phyloP scores from a whole-genome alignment of 2,329 filamentous ascomycete species.

The Ciborinia camelliae region DNA sequence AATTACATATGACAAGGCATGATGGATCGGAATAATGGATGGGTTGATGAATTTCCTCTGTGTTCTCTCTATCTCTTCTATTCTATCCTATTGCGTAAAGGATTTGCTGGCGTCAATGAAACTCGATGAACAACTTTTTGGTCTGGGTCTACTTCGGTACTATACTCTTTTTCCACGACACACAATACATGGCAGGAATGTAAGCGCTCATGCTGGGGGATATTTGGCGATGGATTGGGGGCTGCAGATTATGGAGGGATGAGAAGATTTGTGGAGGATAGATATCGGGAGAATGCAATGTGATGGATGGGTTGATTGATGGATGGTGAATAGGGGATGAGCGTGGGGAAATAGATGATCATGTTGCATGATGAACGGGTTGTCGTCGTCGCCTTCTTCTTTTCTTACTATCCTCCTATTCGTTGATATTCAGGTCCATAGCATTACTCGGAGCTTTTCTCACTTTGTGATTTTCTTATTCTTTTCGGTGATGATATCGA shows the following conservation, averaged over 20 bases:
- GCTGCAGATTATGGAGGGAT: background rate
- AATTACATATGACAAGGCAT: conserved; percentile 17
- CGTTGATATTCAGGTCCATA: conserved; percentile 20
- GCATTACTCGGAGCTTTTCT: conserved; percentile 21
- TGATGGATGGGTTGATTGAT: conserved; percentile 14
- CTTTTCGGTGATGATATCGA: background rate
- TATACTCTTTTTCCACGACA: conserved; percentile 22
- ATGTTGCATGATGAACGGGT: conserved; percentile 13
- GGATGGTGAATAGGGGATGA: conserved; percentile 13
- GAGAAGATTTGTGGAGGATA: conserved; percentile 12
- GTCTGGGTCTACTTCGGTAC: conserved; percentile 22
- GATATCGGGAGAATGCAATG: conserved; percentile 20
- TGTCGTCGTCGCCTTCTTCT: conserved; percentile 11
- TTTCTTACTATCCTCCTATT: conserved; percentile 16
- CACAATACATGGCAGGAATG: conserved; percentile 11
- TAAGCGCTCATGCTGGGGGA: conserved; percentile 5
- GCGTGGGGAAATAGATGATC: conserved; percentile 11
- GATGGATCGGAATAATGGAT: conserved; percentile 15
- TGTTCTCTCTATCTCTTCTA: conserved; percentile 21
- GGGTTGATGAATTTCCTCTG: conserved; percentile 27
- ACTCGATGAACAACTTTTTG: conserved; percentile 21
- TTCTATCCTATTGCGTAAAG: conserved; percentile 25
- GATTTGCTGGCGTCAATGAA: conserved; percentile 34
- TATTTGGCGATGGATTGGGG: conserved; percentile 11
- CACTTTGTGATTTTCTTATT: background rate